phyloP scores from a whole-genome alignment of 352 stramenopile genomes.

The Blastocystis sp. region DNA sequence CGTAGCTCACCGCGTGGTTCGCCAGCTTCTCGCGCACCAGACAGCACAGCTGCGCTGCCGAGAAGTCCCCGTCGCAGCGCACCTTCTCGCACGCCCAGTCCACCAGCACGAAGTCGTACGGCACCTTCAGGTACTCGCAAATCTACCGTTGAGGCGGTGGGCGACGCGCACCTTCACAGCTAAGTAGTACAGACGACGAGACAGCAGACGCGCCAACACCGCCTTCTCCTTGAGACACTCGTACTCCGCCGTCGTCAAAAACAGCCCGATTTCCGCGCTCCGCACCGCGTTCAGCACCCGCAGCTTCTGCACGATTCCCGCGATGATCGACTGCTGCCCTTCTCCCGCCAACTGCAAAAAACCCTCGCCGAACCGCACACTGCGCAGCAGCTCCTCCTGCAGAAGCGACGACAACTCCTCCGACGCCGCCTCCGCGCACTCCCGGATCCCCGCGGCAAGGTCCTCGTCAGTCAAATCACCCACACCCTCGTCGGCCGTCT shows the following conservation, averaged over 20 bases:
- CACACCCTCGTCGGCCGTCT: neutral
- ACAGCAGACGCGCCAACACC: conserved; percentile 16
- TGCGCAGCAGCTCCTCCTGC: conserved; percentile 42
- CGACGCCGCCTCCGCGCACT: conserved; percentile 26
- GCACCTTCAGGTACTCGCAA: conserved; percentile 23
- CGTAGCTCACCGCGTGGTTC: neutral
- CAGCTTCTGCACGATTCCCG: neutral
- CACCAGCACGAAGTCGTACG: conserved; percentile 54
- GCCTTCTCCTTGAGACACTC: neutral
- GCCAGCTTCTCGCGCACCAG: neutral
- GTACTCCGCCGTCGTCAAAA: conserved; percentile 9
- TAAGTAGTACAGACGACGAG: conserved; percentile 11
- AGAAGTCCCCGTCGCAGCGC: neutral
- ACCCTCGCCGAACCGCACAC: neutral
- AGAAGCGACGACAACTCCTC: conserved; percentile 39
- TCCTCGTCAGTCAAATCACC: conserved; percentile 7
- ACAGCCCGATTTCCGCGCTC: neutral
- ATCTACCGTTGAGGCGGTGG: neutral
- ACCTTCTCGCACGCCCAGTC: conserved; percentile 63
- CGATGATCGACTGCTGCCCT: neutral
- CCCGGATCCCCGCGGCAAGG: neutral
- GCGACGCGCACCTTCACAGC: neutral
- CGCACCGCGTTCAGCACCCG: conserved; percentile 23
- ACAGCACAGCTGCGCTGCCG: neutral
- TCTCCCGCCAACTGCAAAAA: neutral